A percentile compares a stretch with the other conserved stretches of the same genome.
phyloP scores from a whole-genome alignment of 345 rosid genomes.

The Microthlaspi erraticum region DNA sequence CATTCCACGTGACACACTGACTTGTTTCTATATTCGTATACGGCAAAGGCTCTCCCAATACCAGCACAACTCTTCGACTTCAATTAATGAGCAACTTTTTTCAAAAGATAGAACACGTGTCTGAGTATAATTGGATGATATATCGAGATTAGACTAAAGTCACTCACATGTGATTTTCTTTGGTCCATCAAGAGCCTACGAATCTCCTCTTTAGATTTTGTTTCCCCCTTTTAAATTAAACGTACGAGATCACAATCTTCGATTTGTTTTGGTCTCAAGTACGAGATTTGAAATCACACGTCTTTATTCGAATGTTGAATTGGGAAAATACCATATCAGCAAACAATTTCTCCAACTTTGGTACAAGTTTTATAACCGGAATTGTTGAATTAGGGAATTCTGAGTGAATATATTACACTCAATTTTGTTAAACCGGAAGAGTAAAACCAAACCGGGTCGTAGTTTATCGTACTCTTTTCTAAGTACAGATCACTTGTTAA shows the following conservation, averaged over 20 bases:
- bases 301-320: not conserved
- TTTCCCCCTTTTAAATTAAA: not conserved
- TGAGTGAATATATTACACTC: not conserved
- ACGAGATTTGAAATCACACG: slow-evolving; percentile 18
- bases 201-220: not conserved
- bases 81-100: not conserved
- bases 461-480: not conserved
- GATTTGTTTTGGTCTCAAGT: not conserved
- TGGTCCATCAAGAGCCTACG: slow-evolving; percentile 12
- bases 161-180: slow-evolving; percentile 27
- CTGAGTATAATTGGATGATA: not conserved
- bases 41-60: slow-evolving; percentile 25
- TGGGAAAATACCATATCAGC: slow-evolving; percentile 1
- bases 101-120: not conserved
- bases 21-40: slow-evolving; percentile 21
- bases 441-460: slow-evolving; percentile 28
- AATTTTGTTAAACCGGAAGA: slow-evolving; percentile 22
- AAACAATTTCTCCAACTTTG: not conserved
- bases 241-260: slow-evolving; percentile 5
- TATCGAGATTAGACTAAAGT: slow-evolving; percentile 12
- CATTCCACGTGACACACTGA: slow-evolving; percentile 38
- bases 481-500: slow-evolving; percentile 6
- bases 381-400: too few species aligned
- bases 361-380: not conserved
- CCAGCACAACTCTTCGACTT: slow-evolving; percentile 10